These are phyloP conservation scores for Grigorovia humatica DNA, from an alignment of 805 yeast species.

Conservation along the genomic window DNA sequence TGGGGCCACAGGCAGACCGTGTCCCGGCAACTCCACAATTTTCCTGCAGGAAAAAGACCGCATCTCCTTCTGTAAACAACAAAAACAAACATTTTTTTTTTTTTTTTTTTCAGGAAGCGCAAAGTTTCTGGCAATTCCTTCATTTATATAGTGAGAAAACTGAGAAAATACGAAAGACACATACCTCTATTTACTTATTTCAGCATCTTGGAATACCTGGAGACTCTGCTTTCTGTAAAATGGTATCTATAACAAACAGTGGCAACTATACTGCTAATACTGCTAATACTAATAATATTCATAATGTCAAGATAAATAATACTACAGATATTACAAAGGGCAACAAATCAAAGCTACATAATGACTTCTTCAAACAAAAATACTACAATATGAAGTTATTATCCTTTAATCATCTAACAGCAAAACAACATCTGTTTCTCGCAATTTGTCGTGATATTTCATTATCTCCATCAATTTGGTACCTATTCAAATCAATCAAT, in stretches of 20 bases:
- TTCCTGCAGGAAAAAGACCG: not conserved
- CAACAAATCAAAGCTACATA: not conserved
- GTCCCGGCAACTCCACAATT: not conserved
- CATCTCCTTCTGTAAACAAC: not conserved
- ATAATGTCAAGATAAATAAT: too few species aligned
- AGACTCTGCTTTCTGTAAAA: not conserved
- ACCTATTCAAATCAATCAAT: slow-evolving; percentile 36
- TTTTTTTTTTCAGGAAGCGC: not conserved
- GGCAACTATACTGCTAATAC: not conserved
- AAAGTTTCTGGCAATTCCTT: not conserved
- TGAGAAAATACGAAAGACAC: too few species aligned
- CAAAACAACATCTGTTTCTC: slow-evolving; percentile 63
- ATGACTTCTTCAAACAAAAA: not conserved
- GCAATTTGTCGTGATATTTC: slow-evolving; percentile 76
- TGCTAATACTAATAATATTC: not conserved
- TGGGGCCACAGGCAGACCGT: too few species aligned
- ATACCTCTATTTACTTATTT: too few species aligned
- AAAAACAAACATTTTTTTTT: too few species aligned
- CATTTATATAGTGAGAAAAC: not conserved
- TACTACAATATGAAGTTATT: slow-evolving; percentile 39
- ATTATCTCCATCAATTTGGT: slow-evolving; percentile 52
- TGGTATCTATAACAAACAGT: not conserved
- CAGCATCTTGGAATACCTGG: too few species aligned
- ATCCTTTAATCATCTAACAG: slow-evolving; percentile 62
- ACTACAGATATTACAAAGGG: not conserved